Conservation (phyloP, 768 basidiomycete genomes). For the Tricholoma matsutake region DNA sequence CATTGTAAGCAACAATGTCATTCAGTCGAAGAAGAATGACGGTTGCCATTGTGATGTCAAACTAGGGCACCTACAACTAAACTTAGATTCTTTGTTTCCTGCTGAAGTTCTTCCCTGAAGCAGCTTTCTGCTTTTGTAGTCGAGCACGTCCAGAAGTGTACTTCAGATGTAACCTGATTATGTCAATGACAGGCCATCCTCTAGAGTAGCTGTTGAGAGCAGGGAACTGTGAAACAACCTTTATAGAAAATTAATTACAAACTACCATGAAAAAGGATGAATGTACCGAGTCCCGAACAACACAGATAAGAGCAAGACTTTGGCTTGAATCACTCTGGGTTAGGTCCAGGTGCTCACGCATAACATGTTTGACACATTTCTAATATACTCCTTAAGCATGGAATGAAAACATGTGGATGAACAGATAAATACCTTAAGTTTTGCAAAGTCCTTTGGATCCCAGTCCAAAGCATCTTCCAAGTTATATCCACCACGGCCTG, state of each 20-base stretch:
- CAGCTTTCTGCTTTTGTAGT: background rate
- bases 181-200: background rate
- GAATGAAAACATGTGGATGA: background rate
- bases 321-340: background rate
- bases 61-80: background rate
- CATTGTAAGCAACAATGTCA: no score
- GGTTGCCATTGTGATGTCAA: no score
- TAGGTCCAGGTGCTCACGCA: background rate
- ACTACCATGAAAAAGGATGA: background rate
- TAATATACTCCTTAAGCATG: background rate
- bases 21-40: no score
- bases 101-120: background rate
- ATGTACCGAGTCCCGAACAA: background rate
- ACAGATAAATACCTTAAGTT: background rate
- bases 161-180: background rate
- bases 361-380: background rate
- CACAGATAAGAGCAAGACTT: background rate
- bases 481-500: background rate
- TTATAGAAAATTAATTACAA: background rate
- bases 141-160: background rate
- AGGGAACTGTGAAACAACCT: background rate
- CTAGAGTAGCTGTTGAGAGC: background rate
- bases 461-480: background rate
- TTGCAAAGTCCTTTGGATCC: background rate
- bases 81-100: background rate